Base-by-base conservation (phyloP, 225 moss, liverwort and hornwort species). In the Polytrichum formosum region DNA sequence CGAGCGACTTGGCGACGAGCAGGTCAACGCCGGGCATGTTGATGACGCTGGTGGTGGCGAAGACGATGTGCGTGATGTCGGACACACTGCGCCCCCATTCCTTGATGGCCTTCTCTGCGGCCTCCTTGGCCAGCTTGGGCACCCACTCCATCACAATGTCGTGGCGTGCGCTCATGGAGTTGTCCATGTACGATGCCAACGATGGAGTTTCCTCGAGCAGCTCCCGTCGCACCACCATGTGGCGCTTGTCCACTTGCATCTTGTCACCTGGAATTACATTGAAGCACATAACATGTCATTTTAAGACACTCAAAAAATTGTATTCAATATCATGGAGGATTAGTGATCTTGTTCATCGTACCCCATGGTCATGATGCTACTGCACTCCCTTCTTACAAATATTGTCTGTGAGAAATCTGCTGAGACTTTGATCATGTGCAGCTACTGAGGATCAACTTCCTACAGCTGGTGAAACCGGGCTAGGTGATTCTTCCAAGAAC, bases 11-110 rank as follows among this genome's bases (percentile, higher is more conserved):
- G 2, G 66, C 64, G 9, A 71, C 6, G 7, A 35, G 16, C 46
- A 71, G 26, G 27, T 76, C 65, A 31, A 65, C 33, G 31, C 90
- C 84, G 3, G 87, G 90, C 80, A 84, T 87, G 67, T 82, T 84
- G 70, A 87, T 84, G 35, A 82, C 90, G 72, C 84, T 90, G 5
- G 79, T 80, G 62, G 84, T 84, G 29, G 77, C 80, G 22, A 87
- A 75, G 37, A 90, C 87, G 25, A 90, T 80, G 74, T 87, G 90
- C 35, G 87, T 80, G 61, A 90, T 80, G 22, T 61, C 67, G 6
- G 85, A 77, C 30, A 78, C 56, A 33, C 77, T 67, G 74, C 81
- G 83, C 18, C 86, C 89, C 86, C 83, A 81, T 22, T 87, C 87
- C 53, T 90, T 60, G 31, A 90, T 81, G 37, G 69, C 90, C 69